A percentile compares a stretch with the other conserved stretches of the same genome.
phyloP scores from a whole-genome alignment of 805 yeast genomes.

The Maudiozyma saulgeensis region DNA sequence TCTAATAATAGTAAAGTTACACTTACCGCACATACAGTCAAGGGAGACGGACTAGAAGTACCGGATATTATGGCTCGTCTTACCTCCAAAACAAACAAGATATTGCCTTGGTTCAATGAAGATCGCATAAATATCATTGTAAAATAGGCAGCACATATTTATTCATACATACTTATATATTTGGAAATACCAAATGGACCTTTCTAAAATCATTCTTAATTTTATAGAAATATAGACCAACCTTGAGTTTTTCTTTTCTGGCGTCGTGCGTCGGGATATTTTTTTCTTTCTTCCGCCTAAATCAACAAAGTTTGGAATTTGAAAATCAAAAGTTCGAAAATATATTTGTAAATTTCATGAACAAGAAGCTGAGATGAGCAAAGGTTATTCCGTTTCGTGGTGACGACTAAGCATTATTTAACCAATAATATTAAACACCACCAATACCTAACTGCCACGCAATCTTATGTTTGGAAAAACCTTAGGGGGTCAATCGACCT shows the following conservation, averaged over 20 bases:
- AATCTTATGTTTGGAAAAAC: conserved; percentile 8
- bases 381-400: not conserved
- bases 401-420: too few relatives aligned
- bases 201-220: too few relatives aligned
- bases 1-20: not conserved
- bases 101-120: conserved; percentile 15
- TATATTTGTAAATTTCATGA: not conserved
- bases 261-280: not conserved
- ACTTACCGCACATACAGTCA: conserved; percentile 4
- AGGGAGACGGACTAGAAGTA: conserved; percentile 2
- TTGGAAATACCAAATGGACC: too few relatives aligned
- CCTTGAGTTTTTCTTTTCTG: not conserved
- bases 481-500: conserved; percentile 17
- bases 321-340: not conserved
- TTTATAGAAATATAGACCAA: too few relatives aligned
- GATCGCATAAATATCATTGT: conserved; percentile 6
- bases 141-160: not conserved
- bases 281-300: not conserved
- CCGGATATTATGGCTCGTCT: conserved; percentile 6
- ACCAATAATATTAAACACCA: not conserved
- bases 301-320: not conserved
- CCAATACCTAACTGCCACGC: not conserved
- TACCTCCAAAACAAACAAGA: conserved; percentile 6
- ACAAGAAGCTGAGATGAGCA: not conserved
- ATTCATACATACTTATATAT: too few relatives aligned